Base-by-base conservation (phyloP, 78 protist genomes). In the Diacronema lutheri region DNA sequence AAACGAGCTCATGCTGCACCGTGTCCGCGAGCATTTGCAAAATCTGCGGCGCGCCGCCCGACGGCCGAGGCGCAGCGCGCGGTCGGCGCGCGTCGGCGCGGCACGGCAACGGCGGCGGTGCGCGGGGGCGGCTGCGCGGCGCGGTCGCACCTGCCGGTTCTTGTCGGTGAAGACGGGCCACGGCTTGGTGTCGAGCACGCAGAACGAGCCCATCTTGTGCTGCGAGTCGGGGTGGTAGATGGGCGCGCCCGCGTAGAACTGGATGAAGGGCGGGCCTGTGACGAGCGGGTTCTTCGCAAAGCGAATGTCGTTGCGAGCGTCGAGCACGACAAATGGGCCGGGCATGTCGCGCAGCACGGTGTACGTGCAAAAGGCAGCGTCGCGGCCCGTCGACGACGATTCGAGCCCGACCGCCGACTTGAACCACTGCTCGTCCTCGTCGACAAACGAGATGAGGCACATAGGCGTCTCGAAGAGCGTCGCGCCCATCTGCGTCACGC, bases 221-320 rank as follows among this genome's bases (percentile, higher is more conserved):
- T 10, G 3, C 21, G 68, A 20, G 14, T 61, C 26, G 23, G 21
- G 40, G 46, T 38, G 16, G 31, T 1, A 19, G 55, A 68, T 4
- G 50, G 35, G 76, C 50, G 76, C 76, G 46, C 76, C 76, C 33
- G 76, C 76, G 76, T 68, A 68, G 76, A 33, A 68, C 23, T 31
- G 50, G 46, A 68, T 68, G 50, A 20, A 1, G 14, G 76, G 76
- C 14, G 14, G 26, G 76, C 76, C 76, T 0, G 46, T 33, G 21
- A 68, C 76, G 21, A 68, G 76, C 41, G 76, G 76, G 76, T 68
- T 68, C 26, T 68, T 13, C 7, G 13, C 0, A 29, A 68, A 68
- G 37, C 76, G 29, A 4, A 1, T 9, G 46, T 68, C 76, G n/a
- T 1, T 10, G 23, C 50, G 2, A 0, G 76, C 76, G n/a, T 68